These are phyloP conservation scores for Massarina eburnea DNA, from an alignment of 2,329 filamentous ascomycete genomes.

Conservation along the genomic window DNA sequence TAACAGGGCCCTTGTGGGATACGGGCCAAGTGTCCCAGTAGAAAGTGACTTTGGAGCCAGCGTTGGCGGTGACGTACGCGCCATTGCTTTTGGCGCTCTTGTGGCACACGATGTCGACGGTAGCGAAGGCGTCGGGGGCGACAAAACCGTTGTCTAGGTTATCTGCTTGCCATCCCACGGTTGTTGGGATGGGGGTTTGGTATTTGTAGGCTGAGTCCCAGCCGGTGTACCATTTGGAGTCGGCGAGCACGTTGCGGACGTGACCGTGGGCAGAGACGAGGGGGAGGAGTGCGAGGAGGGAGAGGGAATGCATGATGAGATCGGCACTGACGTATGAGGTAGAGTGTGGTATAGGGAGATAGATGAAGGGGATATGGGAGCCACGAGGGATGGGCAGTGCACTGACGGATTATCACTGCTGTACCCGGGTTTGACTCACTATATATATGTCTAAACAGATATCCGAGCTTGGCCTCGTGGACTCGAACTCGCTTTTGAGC, in stretches of 20 bases:
- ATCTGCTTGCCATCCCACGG: constrained; percentile 37
- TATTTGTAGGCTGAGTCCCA: constrained; percentile 35
- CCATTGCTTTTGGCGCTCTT: constrained; percentile 35
- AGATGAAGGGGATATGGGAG: background rate
- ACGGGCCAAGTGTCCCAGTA: constrained; percentile 36
- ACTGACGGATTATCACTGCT: constrained; percentile 2
- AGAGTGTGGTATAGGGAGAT: background rate
- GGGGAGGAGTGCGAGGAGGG: constrained; percentile 19
- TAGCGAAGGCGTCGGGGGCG: constrained; percentile 25
- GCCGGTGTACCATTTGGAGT: constrained; percentile 31
- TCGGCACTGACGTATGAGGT: background rate
- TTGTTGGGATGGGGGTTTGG: constrained; percentile 31
- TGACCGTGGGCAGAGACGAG: constrained; percentile 35
- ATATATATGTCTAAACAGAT: constrained; percentile 2
- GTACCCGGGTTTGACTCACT: constrained; percentile 1
- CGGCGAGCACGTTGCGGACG: constrained; percentile 30
- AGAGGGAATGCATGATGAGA: constrained; percentile 14
- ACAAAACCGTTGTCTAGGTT: constrained; percentile 43
- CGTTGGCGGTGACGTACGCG: constrained; percentile 31
- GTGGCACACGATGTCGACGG: constrained; percentile 39
- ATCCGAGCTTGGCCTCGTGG: no score
- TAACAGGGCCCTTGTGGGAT: constrained; percentile 34
- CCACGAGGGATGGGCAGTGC: constrained; percentile 1
- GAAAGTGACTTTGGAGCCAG: constrained; percentile 37
- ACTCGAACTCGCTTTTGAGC: background rate